Conservation (phyloP, 2,329 filamentous ascomycete species). For the Xylaria sp. region DNA sequence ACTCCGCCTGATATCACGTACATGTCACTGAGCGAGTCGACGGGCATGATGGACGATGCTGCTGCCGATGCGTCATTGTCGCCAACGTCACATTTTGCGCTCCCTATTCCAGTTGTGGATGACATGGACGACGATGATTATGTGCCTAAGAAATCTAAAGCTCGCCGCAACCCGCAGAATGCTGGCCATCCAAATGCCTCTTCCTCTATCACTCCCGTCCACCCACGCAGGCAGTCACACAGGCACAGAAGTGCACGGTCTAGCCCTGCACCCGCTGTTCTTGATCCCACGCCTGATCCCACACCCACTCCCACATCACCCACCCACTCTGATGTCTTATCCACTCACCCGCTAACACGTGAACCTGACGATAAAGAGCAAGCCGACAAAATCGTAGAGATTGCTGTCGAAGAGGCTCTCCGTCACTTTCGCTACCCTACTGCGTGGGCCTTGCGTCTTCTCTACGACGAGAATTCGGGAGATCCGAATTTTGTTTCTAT, state of each 20-base stretch:
- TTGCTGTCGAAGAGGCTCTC: constrained; percentile 68
- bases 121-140: constrained; percentile 57
- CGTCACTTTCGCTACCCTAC: constrained; percentile 67
- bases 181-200: constrained; percentile 29
- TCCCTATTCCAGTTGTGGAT: constrained; percentile 42
- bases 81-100: constrained; percentile 37
- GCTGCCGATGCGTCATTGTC: constrained; percentile 37
- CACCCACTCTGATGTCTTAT: constrained; percentile 24
- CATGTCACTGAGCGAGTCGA: constrained; percentile 31
- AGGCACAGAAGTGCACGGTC: constrained; percentile 42
- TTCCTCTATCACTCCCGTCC: constrained; percentile 26
- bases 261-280: constrained; percentile 36
- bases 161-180: constrained; percentile 33
- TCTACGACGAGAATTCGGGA: constrained; percentile 67
- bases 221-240: constrained; percentile 44
- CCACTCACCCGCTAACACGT: constrained; percentile 22
- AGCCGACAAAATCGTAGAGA: constrained; percentile 64
- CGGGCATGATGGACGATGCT: constrained; percentile 17
- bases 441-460: constrained; percentile 67
- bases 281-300: constrained; percentile 24
- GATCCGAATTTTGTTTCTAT: constrained; percentile 64
- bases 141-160: constrained; percentile 52
- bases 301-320: constrained; percentile 28
- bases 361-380: constrained; percentile 54
- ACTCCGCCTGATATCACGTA: constrained; percentile 42